Percentiles rank a stretch among this genome's conserved stretches.
These are phyloP conservation scores for Haplosporangium gracile DNA, from an alignment of 192 early-diverging fungal species.

Conservation along the genomic window DNA sequence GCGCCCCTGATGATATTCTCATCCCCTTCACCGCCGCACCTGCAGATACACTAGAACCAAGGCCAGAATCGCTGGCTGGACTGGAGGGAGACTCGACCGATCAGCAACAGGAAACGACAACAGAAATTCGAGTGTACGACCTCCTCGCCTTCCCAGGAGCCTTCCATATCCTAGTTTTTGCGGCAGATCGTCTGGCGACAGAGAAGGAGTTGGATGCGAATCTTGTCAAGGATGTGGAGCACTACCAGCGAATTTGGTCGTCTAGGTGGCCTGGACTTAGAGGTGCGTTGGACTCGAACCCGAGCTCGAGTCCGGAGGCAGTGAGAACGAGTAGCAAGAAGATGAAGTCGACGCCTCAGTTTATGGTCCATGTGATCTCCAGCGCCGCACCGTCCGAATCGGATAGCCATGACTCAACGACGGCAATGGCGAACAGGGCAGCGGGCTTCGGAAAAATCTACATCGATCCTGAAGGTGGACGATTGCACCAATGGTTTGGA, in stretches of 20 bases:
- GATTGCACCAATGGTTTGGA: slow-evolving; percentile 8
- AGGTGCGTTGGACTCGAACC: too few species aligned
- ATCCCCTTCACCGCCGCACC: background rate
- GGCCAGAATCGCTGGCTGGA: too few species aligned
- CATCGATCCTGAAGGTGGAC: background rate
- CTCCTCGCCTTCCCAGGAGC: background rate
- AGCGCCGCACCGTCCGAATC: too few species aligned
- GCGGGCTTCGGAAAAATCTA: slow-evolving; percentile 3
- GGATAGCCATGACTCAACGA: too few species aligned
- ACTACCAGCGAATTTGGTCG: background rate
- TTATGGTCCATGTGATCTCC: too few species aligned
- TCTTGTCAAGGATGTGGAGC: slow-evolving; percentile 8
- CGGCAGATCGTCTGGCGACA: slow-evolving; percentile 5
- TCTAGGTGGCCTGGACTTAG: too few species aligned
- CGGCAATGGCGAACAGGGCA: too few species aligned
- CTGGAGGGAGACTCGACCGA: background rate
- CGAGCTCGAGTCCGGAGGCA: too few species aligned
- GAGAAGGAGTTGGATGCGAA: too few species aligned
- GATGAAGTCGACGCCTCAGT: too few species aligned
- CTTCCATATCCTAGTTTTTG: slow-evolving; percentile 26
- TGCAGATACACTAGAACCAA: too few species aligned
- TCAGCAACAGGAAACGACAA: background rate
- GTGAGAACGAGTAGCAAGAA: too few species aligned
- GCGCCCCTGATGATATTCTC: slow-evolving; percentile 6
- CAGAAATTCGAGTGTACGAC: slow-evolving; percentile 4